These are phyloP conservation scores for Acanthamoeba divionensis DNA, from an alignment of 208 protist genomes.

Conservation along the genomic window DNA sequence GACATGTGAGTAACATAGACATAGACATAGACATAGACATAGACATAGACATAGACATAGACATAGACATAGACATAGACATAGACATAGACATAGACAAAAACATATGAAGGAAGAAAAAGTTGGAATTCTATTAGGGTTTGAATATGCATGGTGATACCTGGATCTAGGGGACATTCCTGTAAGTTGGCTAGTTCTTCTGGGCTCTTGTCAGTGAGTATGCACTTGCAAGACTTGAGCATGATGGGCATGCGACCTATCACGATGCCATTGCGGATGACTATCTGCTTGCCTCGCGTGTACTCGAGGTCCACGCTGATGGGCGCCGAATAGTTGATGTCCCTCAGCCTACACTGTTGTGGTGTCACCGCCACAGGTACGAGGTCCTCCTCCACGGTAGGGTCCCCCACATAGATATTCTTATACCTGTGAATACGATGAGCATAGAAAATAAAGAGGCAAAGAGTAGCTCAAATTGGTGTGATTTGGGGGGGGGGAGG, in stretches of 20 bases:
- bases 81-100: not conserved
- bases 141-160: not conserved
- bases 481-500: too few relatives aligned
- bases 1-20: not conserved
- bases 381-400: slow-evolving; percentile 77
- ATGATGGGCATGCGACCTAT: slow-evolving; percentile 99
- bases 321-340: slow-evolving; percentile 94
- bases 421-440: slow-evolving; percentile 64
- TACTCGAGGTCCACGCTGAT: slow-evolving; percentile 88
- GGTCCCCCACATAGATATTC: slow-evolving; percentile 77
- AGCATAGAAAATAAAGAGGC: not conserved
- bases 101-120: not conserved
- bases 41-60: too few relatives aligned
- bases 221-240: slow-evolving; percentile 96
- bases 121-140: not conserved
- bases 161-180: slow-evolving; percentile 98
- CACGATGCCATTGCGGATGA: slow-evolving; percentile 84
- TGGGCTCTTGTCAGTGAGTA: slow-evolving; percentile 87
- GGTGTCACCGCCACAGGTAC: slow-evolving; percentile 80
- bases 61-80: not conserved
- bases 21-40: not conserved
- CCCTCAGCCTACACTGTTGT: slow-evolving; percentile 92
- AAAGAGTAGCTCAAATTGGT: too few relatives aligned
- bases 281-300: slow-evolving; percentile 75
- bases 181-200: slow-evolving; percentile 91